Evolutionary conservation across 2,329 filamentous ascomycete genomes (phyloP).

Genomic region (Aspergillus calidoustus): DNA sequence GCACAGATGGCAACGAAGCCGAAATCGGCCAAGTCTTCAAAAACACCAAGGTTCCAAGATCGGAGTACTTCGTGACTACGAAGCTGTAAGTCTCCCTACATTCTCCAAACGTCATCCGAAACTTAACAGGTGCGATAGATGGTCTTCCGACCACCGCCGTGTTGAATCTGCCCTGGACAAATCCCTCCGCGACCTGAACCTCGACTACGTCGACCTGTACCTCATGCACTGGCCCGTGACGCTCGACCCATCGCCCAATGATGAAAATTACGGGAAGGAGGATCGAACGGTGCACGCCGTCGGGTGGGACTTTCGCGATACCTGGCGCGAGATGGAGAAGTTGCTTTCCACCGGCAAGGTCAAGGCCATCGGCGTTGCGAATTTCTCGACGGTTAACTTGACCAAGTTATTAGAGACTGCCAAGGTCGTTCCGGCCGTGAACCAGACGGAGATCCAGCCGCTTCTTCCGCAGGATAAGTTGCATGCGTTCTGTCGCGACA

Average conservation of each 20-base stretch:
- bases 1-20: constrained; percentile 12
- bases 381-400: constrained; percentile 8
- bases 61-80: constrained; percentile 8
- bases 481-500: background rate
- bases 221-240: constrained; percentile 15
- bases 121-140: background rate
- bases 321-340: constrained; percentile 13
- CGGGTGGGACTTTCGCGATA: constrained; percentile 10
- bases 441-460: constrained; percentile 13
- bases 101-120: fast-evolving
- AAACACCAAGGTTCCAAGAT: background rate
- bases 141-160: constrained; percentile 16
- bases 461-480: constrained; percentile 3
- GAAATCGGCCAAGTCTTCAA: constrained; percentile 12
- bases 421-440: background rate
- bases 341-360: constrained; percentile 4
- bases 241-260: background rate
- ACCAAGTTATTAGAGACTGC: background rate
- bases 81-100: background rate
- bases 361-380: constrained; percentile 7
- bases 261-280: constrained; percentile 4
- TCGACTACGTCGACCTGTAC: constrained; percentile 9
- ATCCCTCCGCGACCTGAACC: constrained; percentile 10
- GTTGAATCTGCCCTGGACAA: constrained; percentile 6
- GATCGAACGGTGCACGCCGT: constrained; percentile 5